phyloP scores from a whole-genome alignment of 768 basidiomycete species.

The Leccinum boreale region DNA sequence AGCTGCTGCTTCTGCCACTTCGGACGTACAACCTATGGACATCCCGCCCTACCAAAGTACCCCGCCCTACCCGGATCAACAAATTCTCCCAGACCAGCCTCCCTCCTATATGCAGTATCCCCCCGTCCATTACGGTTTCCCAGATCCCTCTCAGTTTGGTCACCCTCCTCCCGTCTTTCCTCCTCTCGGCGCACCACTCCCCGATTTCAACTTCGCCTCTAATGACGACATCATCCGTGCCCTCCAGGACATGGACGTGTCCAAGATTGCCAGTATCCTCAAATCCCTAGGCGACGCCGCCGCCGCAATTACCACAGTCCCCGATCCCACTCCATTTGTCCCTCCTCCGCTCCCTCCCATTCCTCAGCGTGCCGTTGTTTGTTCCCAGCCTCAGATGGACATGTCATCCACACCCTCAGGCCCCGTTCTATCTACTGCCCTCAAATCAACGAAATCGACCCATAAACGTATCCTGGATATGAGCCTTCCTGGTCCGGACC shows the following conservation, averaged over 20 bases:
- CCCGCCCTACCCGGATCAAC: slow-evolving; percentile 34
- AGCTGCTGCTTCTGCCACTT: slow-evolving; percentile 57
- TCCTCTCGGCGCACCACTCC: slow-evolving; percentile 20
- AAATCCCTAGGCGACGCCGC: slow-evolving; percentile 62
- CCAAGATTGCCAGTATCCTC: slow-evolving; percentile 66
- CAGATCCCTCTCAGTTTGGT: slow-evolving; percentile 26
- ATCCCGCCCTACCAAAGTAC: slow-evolving; percentile 29
- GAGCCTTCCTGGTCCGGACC: slow-evolving; percentile 40
- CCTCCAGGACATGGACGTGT: slow-evolving; percentile 64
- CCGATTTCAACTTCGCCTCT: slow-evolving; percentile 45
- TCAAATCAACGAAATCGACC: slow-evolving; percentile 33
- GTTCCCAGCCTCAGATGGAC: slow-evolving; percentile 39
- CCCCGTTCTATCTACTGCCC: slow-evolving; percentile 39
- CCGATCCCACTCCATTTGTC: slow-evolving; percentile 19
- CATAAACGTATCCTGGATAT: slow-evolving; percentile 42
- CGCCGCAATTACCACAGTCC: slow-evolving; percentile 35
- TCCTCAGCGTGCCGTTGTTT: slow-evolving; percentile 25
- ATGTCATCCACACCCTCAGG: slow-evolving; percentile 40
- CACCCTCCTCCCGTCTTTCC: slow-evolving; percentile 25
- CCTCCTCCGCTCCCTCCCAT: slow-evolving; percentile 19
- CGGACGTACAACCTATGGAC: slow-evolving; percentile 31
- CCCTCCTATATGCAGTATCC: slow-evolving; percentile 29
- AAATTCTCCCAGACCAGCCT: slow-evolving; percentile 26
- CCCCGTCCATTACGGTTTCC: slow-evolving; percentile 29
- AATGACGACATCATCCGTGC: slow-evolving; percentile 74